Base-by-base conservation (phyloP, 208 protist genomes). In the Naegleria fowleri region DNA sequence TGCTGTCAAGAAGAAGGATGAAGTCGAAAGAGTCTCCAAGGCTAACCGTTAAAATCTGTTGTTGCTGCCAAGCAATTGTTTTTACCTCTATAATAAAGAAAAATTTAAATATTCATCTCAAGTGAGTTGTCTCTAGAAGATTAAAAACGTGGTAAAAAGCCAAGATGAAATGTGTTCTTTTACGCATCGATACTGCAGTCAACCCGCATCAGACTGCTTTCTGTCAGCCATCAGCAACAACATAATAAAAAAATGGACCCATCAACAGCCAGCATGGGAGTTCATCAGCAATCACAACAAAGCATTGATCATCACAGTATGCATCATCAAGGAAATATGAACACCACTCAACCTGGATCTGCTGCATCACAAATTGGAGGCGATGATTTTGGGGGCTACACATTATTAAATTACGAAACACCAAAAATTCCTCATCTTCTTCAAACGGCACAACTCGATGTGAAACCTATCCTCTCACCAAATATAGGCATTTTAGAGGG, bases 1-100 rank as follows among this genome's bases (percentile, higher is more conserved):
- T 93, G 98, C 99, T 92, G 99, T 99, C 93, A 99, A 99, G 95
- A 99, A 99, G 98, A 99, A 99, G 97, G 98, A 99, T 96, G 98
- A 99, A 96, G 97, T 99, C 90, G 99, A 99, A 97, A 98, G 99
- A 96, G 98, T 99, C 90, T 98, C 99, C 95, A 99, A 99, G 97
- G 97, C 98, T 92, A 99, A 99, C 97, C 97, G 99, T 93, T 99
- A 99, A 99, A 94, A 48, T 7, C 43, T 48, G 43, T 48, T 48
- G 43, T 48, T 48, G 43, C 43, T 48, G n/a, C 43, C 43, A 48
- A 48, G 43, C 43, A 48, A 48, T 48, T 48, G 43, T 48, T 48
- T 48, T 48, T 48, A 9, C 7, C 1, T 7, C 43, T 48, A 48
- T 48, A 48, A 48, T 48, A 48, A 48, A 48, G 43, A 48, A 48